These are phyloP conservation scores for Chaetoceros muelleri DNA, from an alignment of 108 stramenopile genomes.

Conservation along the genomic window DNA sequence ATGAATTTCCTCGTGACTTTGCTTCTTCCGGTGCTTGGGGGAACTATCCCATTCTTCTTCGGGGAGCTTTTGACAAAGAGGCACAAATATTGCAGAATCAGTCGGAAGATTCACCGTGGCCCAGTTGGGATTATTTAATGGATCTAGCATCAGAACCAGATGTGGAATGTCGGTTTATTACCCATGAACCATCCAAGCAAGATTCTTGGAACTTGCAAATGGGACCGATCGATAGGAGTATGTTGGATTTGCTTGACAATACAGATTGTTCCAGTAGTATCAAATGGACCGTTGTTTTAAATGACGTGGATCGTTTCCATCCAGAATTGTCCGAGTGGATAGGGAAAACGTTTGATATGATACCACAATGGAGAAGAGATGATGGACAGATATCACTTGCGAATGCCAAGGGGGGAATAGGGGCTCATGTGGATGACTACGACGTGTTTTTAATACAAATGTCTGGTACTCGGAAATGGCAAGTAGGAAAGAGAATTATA, in stretches of 20 bases:
- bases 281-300: constrained; percentile 56
- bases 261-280: constrained; percentile 6
- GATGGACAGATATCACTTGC: constrained; percentile 85
- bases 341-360: constrained; percentile 28
- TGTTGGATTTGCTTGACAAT: constrained; percentile 12
- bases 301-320: constrained; percentile 73
- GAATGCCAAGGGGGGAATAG: constrained; percentile 67
- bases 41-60: constrained; percentile 41
- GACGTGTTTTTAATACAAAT: constrained; percentile 93
- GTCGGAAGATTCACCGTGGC: constrained; percentile 19
- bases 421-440: constrained; percentile 91
- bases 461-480: constrained; percentile 61
- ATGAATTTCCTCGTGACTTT: background rate
- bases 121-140: constrained; percentile 44
- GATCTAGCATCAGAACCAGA: constrained; percentile 25
- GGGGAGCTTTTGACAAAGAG: constrained; percentile 37
- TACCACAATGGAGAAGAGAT: constrained; percentile 73
- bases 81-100: constrained; percentile 2
- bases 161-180: constrained; percentile 25
- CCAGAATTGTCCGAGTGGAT: constrained; percentile 72
- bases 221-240: constrained; percentile 44
- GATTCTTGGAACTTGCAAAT: constrained; percentile 38
- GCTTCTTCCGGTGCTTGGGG: constrained; percentile 33
- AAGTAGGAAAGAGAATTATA: constrained; percentile 36
- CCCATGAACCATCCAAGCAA: constrained; percentile 31